A percentile compares a stretch with the other conserved stretches of the same genome.
Conservation (phyloP, 176 grass and related monocot species). For the Zoysia pacifica region DNA sequence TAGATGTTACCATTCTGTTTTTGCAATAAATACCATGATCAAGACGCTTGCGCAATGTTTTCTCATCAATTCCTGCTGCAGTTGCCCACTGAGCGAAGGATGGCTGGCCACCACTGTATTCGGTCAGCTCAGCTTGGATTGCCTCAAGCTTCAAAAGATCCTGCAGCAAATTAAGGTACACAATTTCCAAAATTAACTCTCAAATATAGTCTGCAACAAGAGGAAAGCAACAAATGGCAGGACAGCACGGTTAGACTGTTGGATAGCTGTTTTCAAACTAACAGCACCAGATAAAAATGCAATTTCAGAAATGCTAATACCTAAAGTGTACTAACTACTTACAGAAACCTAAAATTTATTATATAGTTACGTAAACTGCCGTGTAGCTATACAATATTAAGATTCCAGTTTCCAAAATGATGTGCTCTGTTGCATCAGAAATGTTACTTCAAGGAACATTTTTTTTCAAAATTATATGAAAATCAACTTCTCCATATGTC, state of each 20-base stretch:
- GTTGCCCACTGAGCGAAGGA: slow-evolving; percentile 79
- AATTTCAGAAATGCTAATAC: slow-evolving; percentile 17
- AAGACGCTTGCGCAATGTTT: slow-evolving; percentile 53
- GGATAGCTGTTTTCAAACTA: neutral
- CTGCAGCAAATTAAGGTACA: slow-evolving; percentile 49
- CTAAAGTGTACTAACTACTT: neutral
- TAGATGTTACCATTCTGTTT: slow-evolving; percentile 84
- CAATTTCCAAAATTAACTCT: slow-evolving; percentile 11
- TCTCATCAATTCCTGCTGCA: slow-evolving; percentile 61
- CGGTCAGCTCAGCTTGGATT: slow-evolving; percentile 45
- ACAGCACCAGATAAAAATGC: neutral
- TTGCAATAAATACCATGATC: slow-evolving; percentile 68
- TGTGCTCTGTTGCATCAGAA: neutral
- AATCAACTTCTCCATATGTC: neutral
- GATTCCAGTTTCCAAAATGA: neutral
- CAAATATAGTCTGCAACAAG: slow-evolving; percentile 23
- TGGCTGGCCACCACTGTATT: slow-evolving; percentile 53
- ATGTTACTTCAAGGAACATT: neutral
- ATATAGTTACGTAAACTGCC: neutral
- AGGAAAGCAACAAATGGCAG: neutral
- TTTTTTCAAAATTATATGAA: neutral
- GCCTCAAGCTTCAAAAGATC: slow-evolving; percentile 72
- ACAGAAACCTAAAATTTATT: neutral
- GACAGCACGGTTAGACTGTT: neutral
- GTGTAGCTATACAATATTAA: neutral